A percentile compares a stretch with the other conserved stretches of the same genome.
Conservation (phyloP, 768 basidiomycete species). For the Nidularia sp. region DNA sequence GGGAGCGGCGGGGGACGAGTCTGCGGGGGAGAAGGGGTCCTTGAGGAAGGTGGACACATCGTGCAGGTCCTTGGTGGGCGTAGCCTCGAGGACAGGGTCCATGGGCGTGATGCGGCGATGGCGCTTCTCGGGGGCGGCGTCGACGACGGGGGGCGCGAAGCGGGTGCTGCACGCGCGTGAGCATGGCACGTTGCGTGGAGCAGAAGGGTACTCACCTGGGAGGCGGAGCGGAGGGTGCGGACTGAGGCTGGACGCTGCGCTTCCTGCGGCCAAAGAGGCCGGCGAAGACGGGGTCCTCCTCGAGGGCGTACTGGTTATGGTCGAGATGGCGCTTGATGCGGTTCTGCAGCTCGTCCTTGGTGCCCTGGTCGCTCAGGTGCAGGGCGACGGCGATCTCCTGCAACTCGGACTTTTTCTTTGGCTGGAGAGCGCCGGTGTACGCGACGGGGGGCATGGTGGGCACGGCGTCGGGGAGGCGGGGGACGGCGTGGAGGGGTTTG, state of each 20-base stretch:
- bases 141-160: neutral
- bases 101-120: constrained; percentile 22
- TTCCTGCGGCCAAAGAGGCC: constrained; percentile 49
- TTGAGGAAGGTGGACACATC: constrained; percentile 53
- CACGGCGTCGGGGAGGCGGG: neutral
- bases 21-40: constrained; percentile 34
- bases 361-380: constrained; percentile 48
- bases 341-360: constrained; percentile 57
- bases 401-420: constrained; percentile 70
- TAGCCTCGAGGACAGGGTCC: constrained; percentile 40
- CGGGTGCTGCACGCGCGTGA: constrained; percentile 1
- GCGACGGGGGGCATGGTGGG: constrained; percentile 37
- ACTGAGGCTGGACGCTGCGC: constrained; percentile 36
- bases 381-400: constrained; percentile 58
- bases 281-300: constrained; percentile 52
- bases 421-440: constrained; percentile 49
- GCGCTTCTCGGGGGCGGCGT: constrained; percentile 11
- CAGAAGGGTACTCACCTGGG: too few species aligned
- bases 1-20: constrained; percentile 14
- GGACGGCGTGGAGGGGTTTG: neutral
- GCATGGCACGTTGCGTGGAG: too few species aligned
- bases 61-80: constrained; percentile 44
- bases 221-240: constrained; percentile 7
- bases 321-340: constrained; percentile 65
- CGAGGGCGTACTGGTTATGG: constrained; percentile 44